phyloP scores from a whole-genome alignment of 805 yeast genomes.

The Kazachstania bromeliacearum region DNA sequence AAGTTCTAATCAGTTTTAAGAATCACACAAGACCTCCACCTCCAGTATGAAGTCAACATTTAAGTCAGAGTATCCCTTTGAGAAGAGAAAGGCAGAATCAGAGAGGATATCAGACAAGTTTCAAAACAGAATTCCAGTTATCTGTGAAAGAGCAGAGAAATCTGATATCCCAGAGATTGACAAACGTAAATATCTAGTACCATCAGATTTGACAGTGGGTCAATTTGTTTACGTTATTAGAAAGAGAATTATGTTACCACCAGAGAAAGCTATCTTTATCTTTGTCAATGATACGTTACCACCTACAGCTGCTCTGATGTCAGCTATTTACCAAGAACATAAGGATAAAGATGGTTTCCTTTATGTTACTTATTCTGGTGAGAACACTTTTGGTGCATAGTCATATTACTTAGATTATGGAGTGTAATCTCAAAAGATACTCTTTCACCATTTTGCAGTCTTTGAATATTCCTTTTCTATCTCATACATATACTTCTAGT shows the following conservation, averaged over 20 bases:
- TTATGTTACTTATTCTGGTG: slow-evolving; percentile 93
- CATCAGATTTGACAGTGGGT: slow-evolving; percentile 92
- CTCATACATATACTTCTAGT: background rate
- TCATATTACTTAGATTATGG: too few species aligned
- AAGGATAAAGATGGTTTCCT: slow-evolving; percentile 96
- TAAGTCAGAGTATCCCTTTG: slow-evolving; percentile 74
- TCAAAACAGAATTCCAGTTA: slow-evolving; percentile 86
- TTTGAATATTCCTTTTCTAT: background rate
- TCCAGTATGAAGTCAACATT: slow-evolving; percentile 30
- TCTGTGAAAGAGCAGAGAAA: slow-evolving; percentile 95
- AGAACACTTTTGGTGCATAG: slow-evolving; percentile 77
- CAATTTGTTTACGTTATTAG: slow-evolving; percentile 97
- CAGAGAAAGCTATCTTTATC: slow-evolving; percentile 96
- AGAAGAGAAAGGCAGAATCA: slow-evolving; percentile 92
- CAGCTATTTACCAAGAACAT: slow-evolving; percentile 90
- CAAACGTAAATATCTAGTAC: slow-evolving; percentile 93
- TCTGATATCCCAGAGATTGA: slow-evolving; percentile 94
- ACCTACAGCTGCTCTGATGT: slow-evolving; percentile 95
- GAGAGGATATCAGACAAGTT: slow-evolving; percentile 82
- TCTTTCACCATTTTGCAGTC: background rate
- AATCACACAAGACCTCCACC: too few species aligned
- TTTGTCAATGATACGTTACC: slow-evolving; percentile 96
- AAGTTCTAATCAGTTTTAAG: too few species aligned
- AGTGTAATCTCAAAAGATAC: background rate
- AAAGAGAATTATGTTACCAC: slow-evolving; percentile 88